Conservation (phyloP, 2,329 filamentous ascomycete species). For the Paecilomyces niveus region DNA sequence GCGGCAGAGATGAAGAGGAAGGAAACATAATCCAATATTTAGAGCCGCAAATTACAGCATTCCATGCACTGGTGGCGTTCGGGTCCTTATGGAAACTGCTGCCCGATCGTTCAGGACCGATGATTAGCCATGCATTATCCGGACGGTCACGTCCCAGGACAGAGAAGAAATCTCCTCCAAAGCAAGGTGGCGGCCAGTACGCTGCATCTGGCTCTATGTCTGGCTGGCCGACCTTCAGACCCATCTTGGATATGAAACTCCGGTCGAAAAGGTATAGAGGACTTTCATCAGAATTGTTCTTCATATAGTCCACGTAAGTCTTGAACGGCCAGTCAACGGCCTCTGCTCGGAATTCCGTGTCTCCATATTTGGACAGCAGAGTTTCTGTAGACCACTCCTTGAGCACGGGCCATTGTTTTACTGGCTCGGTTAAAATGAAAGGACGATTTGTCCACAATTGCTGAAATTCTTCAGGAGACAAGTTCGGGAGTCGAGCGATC, state of each 20-base stretch:
- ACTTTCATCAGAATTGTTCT: constrained; percentile 71
- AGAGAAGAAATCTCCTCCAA: constrained; percentile 78
- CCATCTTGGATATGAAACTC: constrained; percentile 80
- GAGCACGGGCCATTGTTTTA: constrained; percentile 74
- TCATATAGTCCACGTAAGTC: constrained; percentile 80
- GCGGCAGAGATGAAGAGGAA: constrained; percentile 52
- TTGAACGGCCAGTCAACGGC: constrained; percentile 84
- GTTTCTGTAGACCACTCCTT: constrained; percentile 64
- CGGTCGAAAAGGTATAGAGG: constrained; percentile 90
- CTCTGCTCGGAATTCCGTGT: constrained; percentile 75
- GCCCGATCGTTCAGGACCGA: constrained; percentile 78
- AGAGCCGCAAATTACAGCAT: constrained; percentile 77
- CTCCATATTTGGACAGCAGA: constrained; percentile 57
- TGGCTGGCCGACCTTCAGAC: constrained; percentile 50
- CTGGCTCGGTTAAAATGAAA: constrained; percentile 77
- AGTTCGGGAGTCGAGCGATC: constrained; percentile 61
- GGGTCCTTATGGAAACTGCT: constrained; percentile 90
- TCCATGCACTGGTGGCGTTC: constrained; percentile 74
- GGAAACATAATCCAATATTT: constrained; percentile 99
- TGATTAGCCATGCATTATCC: constrained; percentile 85
- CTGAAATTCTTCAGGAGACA: constrained; percentile 68
- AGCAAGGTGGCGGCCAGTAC: constrained; percentile 78
- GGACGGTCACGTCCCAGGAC: constrained; percentile 71
- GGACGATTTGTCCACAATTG: constrained; percentile 69
- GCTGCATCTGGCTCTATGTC: constrained; percentile 40